Base-by-base conservation (phyloP, 2,329 filamentous ascomycete species). In the Zopfia rhizophila region DNA sequence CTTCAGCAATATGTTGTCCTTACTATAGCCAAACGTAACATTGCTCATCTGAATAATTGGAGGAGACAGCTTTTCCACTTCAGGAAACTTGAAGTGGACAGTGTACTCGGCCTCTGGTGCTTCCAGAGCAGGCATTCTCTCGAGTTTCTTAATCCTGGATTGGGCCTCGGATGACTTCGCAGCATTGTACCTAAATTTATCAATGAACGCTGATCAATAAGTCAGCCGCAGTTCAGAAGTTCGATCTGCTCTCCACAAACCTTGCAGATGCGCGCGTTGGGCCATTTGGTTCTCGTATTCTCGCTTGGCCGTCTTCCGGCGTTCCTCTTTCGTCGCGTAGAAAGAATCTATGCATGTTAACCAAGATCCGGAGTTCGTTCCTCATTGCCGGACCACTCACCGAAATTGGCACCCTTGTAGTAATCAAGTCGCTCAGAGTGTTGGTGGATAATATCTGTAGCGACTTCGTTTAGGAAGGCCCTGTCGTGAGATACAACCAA, bases 251-350 rank as follows among this genome's bases (percentile, higher is more conserved):
- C 37, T 35, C 31, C 18, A 61, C 66, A 21, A 58, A 77, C 76
- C 77, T 78, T 99, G 94, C 54, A 99, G 77, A 79, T 99, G 94
- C 22, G 91, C 91, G 60, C 94, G 84, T 73, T 93, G 86, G 1
- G 82, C 91, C 91, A 97, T 96, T 70, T 99, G 94, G 75, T 95
- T 97, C 75, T 99, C 94, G 75, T 99, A 99, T 74, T 99, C 94
- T 64, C 91, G 88, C 81, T 94, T 93, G 30, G 92, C 91, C 32
- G 90, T 92, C 85, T 99, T 99, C 72, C 93, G 89, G 56, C 94
- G 87, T 75, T 99, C 94, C 74, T 99, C 94, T 67, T 91, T 94
- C 16, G 94, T 97, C 6, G 92, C 91, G 70, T 99, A 99, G 81
- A 97, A 97, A 27, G 90, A 89, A 67, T 96, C 90, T 78, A 53